phyloP scores from a whole-genome alignment of 371 early-diverging fungal species.

The Parasitella parasitica region DNA sequence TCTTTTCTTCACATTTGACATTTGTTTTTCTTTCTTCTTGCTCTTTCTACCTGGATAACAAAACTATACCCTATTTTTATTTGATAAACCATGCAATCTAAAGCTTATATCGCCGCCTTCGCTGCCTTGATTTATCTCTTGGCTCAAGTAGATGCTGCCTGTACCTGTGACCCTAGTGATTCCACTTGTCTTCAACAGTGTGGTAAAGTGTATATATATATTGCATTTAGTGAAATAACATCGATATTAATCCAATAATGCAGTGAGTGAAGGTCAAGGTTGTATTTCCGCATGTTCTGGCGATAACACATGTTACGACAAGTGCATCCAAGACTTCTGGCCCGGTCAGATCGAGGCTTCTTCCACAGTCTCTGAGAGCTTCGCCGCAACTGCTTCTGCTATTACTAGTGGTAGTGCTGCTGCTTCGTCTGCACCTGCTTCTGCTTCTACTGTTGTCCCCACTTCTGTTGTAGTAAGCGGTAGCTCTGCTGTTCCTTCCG shows the following conservation, averaged over 20 bases:
- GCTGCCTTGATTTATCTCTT: slow-evolving; percentile 3
- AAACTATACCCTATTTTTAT: neutral
- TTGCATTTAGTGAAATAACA: too few relatives aligned
- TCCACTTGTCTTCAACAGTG: slow-evolving; percentile 18
- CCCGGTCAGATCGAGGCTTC: slow-evolving; percentile 8
- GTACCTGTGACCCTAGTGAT: slow-evolving; percentile 12
- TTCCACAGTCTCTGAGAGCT: neutral
- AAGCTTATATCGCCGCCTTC: neutral
- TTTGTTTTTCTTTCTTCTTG: neutral
- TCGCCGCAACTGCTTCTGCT: neutral
- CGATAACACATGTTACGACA: slow-evolving; percentile 14
- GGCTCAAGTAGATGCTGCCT: slow-evolving; percentile 16
- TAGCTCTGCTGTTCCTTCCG: neutral
- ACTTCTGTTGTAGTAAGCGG: neutral
- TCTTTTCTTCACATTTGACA: slow-evolving; percentile 8
- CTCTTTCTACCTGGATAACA: neutral
- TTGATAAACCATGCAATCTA: slow-evolving; percentile 3
- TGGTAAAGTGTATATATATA: slow-evolving; percentile 9
- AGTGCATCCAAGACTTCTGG: slow-evolving; percentile 20
- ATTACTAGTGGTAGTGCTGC: neutral
- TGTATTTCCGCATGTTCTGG: slow-evolving; percentile 15
- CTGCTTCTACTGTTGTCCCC: neutral
- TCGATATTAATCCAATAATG: neutral
- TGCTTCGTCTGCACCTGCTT: neutral
- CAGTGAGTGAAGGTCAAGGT: slow-evolving; percentile 12